Evolutionary conservation across 371 early-diverging fungal genomes (phyloP).

Genomic region (Blastocladiella emersonii): DNA sequence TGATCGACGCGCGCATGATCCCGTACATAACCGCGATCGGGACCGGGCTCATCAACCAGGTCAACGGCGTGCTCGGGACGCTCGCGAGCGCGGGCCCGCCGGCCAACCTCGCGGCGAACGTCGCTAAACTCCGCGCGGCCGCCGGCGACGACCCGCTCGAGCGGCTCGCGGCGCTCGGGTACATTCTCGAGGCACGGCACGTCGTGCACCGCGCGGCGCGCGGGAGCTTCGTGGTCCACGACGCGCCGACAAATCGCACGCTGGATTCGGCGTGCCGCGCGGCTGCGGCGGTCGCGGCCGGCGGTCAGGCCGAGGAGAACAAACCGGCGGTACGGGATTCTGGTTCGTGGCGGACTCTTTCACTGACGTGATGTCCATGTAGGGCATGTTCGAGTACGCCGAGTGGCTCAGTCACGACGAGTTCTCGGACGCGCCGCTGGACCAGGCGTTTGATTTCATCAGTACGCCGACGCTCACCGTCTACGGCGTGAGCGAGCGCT

Average conservation of each 20-base stretch:
- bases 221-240: background rate
- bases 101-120: background rate
- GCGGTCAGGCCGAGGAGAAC: background rate
- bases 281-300: background rate
- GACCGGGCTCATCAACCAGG: background rate
- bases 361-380: background rate
- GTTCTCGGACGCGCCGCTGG: background rate
- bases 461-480: background rate
- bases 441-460: background rate
- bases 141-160: background rate
- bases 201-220: background rate
- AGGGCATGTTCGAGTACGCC: background rate
- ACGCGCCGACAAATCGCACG: background rate
- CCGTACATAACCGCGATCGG: background rate
- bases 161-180: background rate
- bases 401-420: background rate
- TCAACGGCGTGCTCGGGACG: background rate
- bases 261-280: background rate
- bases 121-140: background rate
- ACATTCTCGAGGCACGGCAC: background rate
- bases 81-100: background rate
- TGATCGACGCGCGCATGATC: background rate
- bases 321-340: background rate
- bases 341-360: background rate
- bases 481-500: too few relatives aligned